Base-by-base conservation (phyloP, 306 rosid species). In the Crataegus laevigata region DNA sequence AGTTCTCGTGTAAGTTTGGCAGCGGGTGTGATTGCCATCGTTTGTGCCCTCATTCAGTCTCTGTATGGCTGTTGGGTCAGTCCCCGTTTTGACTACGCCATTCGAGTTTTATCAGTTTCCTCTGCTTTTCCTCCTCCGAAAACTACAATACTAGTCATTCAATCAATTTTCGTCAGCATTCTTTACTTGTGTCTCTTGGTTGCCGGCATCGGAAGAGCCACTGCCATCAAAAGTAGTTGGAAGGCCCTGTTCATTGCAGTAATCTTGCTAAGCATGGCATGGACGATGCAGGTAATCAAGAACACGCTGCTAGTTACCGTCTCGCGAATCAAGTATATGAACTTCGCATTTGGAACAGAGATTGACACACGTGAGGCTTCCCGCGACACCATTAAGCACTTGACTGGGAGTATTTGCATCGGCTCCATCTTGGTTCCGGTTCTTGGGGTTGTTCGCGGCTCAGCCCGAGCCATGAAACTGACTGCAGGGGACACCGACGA, bases 221-320 rank as follows among this genome's bases (percentile, higher is more conserved):
- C 77, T n/a, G 88, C 88, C 18, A 21, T 61, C 28, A 73, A 57
- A 52, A 82, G 76, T 59, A 60, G 79, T 28, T 69, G 75, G 34
- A 68, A 77, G 12, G n/a, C 68, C n/a, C 3, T 85, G 79, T 88
- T 80, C 85, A 78, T 88, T 71, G 67, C 83, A 38, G 21, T 77
- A 57, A 85, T 93, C 75, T 64, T 91, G 71, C 72, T 87, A 70
- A 93, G 96, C 86, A 79, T 89, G 51, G 85, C 80, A 11, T 89
- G 97, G 98, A 89, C 90, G 11, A 85, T 88, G 96, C 93, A 89
- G 64, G 85, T 89, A 38, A 78, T 91, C 69, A 91, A 86, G 84
- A 88, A 91, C 79, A 80, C 76, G 65, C 22, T 91, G 71, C 79
- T 74, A 38, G 89, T 91, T 75, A 81, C 89, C 5, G 54, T 89